Evolutionary conservation across 2,329 filamentous ascomycete genomes (phyloP), one percentile per base, ranked within the genome.

Genomic region (Penicillium sp.): DNA sequence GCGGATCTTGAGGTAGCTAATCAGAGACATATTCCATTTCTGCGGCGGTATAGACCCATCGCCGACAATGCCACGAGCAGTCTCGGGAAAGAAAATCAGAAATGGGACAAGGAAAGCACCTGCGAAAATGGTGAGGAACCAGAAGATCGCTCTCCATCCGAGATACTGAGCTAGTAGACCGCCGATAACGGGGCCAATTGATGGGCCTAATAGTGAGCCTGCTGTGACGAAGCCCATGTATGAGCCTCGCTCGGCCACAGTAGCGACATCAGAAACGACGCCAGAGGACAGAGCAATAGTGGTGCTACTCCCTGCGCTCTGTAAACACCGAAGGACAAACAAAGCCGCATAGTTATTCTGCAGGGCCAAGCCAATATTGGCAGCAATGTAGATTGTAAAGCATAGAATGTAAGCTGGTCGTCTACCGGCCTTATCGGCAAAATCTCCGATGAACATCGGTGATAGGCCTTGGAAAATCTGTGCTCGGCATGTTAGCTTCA

Each of bases 401-500:
- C 83, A 82, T 22, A 81, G 63, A 16, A 83, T 66, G 64, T 82
- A 83, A 5, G 79, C 79, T 10, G 81, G 80, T 55, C 82, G 73
- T 55, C 82, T 72, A 19, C 82, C 82, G 45, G 75, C 75, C 51
- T 76, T 79, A 60, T 84, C 82, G 3, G 80, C 77, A 43, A 83
- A 76, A 45, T 79, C 79, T 3, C 79, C 82, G 56, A 82, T 74
- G 19, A 83, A 74, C 62, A 81, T 79, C 29, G 81, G 81, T 1
- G 79, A 77, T 14, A 85, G 69, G 3, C 80, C 83, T 74, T 85
- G 82, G 33, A 82, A 77, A 39, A 83, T 80, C 77, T 77, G 24
- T 13, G 11, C 42, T 54, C 39, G 42, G 49, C n/a, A 21, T 49
- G 45, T 63, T n/a, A 61, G 59, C 21, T 16, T 6, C 21, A 26